These are phyloP conservation scores for Fusarium papillatum DNA, from an alignment of 2,329 filamentous ascomycete genomes.

Conservation along the genomic window DNA sequence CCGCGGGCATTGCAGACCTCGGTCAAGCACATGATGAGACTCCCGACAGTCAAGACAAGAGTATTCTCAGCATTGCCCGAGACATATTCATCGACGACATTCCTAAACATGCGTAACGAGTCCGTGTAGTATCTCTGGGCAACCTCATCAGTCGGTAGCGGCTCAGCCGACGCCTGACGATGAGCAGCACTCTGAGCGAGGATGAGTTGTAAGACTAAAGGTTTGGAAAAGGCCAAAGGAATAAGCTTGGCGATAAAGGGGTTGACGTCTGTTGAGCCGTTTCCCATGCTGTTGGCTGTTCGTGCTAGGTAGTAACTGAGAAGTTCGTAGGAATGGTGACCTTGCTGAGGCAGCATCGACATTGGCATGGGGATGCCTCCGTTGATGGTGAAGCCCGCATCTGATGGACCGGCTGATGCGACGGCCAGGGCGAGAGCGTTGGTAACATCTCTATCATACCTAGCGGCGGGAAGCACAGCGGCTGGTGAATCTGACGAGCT, in stretches of 20 bases:
- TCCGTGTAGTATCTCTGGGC: slow-evolving; percentile 53
- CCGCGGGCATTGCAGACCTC: slow-evolving; percentile 51
- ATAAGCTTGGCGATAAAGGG: slow-evolving; percentile 61
- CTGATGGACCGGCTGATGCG: slow-evolving; percentile 12
- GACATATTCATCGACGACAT: slow-evolving; percentile 50
- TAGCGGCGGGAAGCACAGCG: slow-evolving; percentile 1
- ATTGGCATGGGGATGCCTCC: slow-evolving; percentile 43
- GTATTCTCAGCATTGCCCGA: slow-evolving; percentile 49
- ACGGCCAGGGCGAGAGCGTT: slow-evolving; percentile 38
- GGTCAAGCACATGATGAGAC: slow-evolving; percentile 60
- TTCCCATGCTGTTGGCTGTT: slow-evolving; percentile 61
- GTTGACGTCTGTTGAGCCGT: slow-evolving; percentile 60
- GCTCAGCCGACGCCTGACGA: slow-evolving; percentile 49
- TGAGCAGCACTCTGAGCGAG: slow-evolving; percentile 59
- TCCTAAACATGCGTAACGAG: slow-evolving; percentile 52
- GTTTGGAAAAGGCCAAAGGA: slow-evolving; percentile 59
- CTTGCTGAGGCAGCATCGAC: slow-evolving; percentile 46
- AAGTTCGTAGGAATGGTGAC: slow-evolving; percentile 56
- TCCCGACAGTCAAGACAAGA: slow-evolving; percentile 58
- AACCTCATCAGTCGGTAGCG: slow-evolving; percentile 44
- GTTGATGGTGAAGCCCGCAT: slow-evolving; percentile 19
- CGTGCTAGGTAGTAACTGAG: slow-evolving; percentile 60
- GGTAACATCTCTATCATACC: slow-evolving; percentile 34
- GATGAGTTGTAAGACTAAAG: slow-evolving; percentile 60
- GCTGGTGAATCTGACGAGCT: slow-evolving; percentile 34